A percentile compares a stretch with the other conserved stretches of the same genome.
Evolutionary conservation across 2,329 filamentous ascomycete genomes (phyloP).

Genomic region (Neonectria ditissima): DNA sequence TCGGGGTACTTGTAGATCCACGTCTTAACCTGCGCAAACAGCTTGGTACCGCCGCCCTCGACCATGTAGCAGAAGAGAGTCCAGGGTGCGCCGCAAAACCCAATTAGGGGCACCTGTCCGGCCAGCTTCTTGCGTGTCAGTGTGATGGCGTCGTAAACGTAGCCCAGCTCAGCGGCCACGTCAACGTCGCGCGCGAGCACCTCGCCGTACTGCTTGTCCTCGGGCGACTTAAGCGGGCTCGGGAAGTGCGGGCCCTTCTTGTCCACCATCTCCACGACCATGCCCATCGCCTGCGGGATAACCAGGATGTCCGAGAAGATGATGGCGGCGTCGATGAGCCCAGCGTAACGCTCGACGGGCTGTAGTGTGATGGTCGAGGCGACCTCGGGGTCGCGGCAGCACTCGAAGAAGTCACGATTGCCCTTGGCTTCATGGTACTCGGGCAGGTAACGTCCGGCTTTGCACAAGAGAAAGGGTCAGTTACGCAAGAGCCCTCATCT

Average conservation of each 20-base stretch:
- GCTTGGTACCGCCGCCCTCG: conserved; percentile 94
- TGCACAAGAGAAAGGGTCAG: conserved; percentile 23
- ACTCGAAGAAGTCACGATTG: conserved; percentile 93
- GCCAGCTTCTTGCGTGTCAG: conserved; percentile 88
- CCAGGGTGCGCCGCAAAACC: conserved; percentile 97
- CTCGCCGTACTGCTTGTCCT: conserved; percentile 84
- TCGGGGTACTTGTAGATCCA: conserved; percentile 94
- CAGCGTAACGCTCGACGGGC: conserved; percentile 90
- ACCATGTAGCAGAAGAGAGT: conserved; percentile 99
- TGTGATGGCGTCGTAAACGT: conserved; percentile 96
- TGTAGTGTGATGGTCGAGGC: conserved; percentile 94
- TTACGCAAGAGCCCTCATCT: not conserved
- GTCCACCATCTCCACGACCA: conserved; percentile 98
- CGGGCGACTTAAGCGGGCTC: conserved; percentile 80
- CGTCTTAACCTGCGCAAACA: conserved; percentile 94
- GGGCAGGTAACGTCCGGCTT: conserved; percentile 95
- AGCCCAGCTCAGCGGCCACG: conserved; percentile 85
- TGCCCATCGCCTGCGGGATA: conserved; percentile 97
- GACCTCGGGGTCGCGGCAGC: conserved; percentile 92
- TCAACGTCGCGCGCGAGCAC: conserved; percentile 84
- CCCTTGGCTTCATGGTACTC: conserved; percentile 98
- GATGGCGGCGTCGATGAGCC: conserved; percentile 94
- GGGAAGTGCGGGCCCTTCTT: conserved; percentile 98
- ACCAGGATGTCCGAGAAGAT: conserved; percentile 99
- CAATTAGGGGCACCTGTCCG: conserved; percentile 91